Percentiles rank a stretch among this genome's conserved stretches.
Conservation (phyloP, 1,284 basidiomycete genomes). For the Trichosporon faecale region DNA sequence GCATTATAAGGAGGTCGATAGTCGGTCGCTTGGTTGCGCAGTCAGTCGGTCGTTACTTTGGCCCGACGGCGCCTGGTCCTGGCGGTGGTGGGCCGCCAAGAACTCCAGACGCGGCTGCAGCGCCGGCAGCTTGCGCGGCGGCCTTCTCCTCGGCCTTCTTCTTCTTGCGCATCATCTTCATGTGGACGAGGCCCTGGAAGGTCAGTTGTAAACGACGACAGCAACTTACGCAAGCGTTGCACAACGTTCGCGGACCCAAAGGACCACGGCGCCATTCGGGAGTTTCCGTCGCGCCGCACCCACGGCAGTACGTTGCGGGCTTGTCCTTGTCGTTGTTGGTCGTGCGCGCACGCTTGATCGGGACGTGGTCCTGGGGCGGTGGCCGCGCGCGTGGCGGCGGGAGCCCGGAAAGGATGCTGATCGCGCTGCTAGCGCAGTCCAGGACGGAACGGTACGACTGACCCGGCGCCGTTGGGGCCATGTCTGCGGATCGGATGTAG, state of each 20-base stretch:
- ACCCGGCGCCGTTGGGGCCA: conserved; percentile 11
- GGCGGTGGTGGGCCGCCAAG: background rate
- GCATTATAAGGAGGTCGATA: background rate
- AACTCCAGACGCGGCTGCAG: background rate
- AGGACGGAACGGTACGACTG: conserved; percentile 34
- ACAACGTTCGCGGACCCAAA: conserved; percentile 50
- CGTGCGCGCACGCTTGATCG: conserved; percentile 17
- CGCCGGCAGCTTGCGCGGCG: conserved; percentile 22
- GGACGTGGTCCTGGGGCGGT: conserved; percentile 1
- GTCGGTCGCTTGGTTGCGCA: too few species aligned
- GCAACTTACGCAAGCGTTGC: conserved; percentile 52
- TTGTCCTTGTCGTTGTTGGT: conserved; percentile 28
- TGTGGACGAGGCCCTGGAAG: conserved; percentile 45
- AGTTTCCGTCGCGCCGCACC: conserved; percentile 51
- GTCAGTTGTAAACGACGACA: background rate
- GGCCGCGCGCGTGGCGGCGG: background rate
- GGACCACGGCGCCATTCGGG: conserved; percentile 53
- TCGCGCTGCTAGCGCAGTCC: conserved; percentile 31
- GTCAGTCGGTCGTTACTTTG: too few species aligned
- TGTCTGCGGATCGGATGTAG: conserved; percentile 27
- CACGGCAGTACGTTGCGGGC: conserved; percentile 40
- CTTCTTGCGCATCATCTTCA: conserved; percentile 48
- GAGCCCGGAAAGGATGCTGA: conserved; percentile 31
- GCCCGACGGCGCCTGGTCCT: background rate
- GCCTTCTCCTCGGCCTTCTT: conserved; percentile 44